Conservation (phyloP, 1,284 basidiomycete species). For the Malassezia vespertilionis region DNA sequence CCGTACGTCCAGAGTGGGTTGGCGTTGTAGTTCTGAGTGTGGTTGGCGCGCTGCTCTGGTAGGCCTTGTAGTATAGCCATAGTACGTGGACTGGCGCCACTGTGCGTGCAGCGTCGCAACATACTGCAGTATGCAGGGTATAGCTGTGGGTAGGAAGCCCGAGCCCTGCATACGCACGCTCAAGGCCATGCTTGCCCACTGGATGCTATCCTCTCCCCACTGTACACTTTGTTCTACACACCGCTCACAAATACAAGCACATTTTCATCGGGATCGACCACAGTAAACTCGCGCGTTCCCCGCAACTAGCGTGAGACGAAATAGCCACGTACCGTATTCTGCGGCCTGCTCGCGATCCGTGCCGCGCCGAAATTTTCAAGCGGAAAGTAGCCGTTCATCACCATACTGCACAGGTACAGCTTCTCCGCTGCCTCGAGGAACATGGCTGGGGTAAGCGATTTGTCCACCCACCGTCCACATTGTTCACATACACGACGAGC, state of each 20-base stretch:
- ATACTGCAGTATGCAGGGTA: no score
- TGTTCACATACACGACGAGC: neutral
- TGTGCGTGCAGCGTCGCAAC: neutral
- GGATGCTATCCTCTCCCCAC: no score
- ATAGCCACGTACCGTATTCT: slow-evolving; percentile 33
- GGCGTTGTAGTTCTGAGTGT: neutral
- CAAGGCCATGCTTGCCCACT: no score
- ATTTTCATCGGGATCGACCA: slow-evolving; percentile 33
- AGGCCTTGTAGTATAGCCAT: neutral
- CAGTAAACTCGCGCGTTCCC: slow-evolving; percentile 26
- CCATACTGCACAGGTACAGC: neutral
- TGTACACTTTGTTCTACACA: no score
- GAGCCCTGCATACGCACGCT: no score
- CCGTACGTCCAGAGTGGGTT: neutral
- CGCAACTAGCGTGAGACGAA: no score
- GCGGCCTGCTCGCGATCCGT: slow-evolving; percentile 23
- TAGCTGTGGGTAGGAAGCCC: no score
- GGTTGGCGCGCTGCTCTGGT: neutral
- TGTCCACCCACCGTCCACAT: slow-evolving; percentile 1
- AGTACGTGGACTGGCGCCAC: neutral
- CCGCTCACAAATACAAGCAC: slow-evolving; percentile 23
- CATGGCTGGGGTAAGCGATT: slow-evolving; percentile 1
- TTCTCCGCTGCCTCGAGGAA: slow-evolving; percentile 7
- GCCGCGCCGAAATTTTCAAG: slow-evolving; percentile 22
- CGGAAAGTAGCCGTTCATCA: slow-evolving; percentile 26